Conservation (phyloP, 1,139 yeast species). For the Arxiozyma slooffiae region DNA sequence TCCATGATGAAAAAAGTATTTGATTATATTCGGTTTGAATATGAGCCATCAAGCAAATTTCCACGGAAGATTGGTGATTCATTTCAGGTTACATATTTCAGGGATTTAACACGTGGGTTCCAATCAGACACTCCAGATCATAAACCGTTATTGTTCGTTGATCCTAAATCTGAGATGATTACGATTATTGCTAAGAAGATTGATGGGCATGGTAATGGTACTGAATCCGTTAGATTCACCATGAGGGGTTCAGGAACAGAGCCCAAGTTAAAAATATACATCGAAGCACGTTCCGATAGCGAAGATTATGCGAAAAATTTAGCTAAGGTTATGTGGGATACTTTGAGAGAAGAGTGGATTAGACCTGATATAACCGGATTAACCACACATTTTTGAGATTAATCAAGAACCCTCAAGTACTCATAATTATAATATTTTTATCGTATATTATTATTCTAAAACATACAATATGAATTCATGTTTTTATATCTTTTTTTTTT, state of each 20-base stretch:
- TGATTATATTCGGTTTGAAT: conserved; percentile 35
- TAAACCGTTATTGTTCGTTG: conserved; percentile 59
- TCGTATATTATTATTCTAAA: too few species aligned
- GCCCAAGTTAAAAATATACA: conserved; percentile 85
- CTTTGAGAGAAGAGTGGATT: conserved; percentile 50
- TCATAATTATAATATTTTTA: too few species aligned
- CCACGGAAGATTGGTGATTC: conserved; percentile 32
- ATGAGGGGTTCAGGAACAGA: conserved; percentile 95
- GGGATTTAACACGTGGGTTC: conserved; percentile 77
- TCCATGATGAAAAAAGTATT: conserved; percentile 45
- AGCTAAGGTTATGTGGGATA: conserved; percentile 60
- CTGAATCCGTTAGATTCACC: conserved; percentile 52
- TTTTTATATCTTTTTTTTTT: too few species aligned
- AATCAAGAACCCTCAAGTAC: too few species aligned
- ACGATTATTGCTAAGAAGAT: conserved; percentile 39
- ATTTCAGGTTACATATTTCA: conserved; percentile 53
- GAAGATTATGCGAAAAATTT: conserved; percentile 41
- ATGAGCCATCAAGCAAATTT: conserved; percentile 12
- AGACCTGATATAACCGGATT: conserved; percentile 38
- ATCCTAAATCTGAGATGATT: conserved; percentile 74
- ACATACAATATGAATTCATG: too few species aligned
- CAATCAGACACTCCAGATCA: conserved; percentile 57
- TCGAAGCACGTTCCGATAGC: conserved; percentile 55
- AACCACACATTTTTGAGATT: conserved; percentile 11
- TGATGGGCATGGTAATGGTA: neutral